A percentile compares a stretch with the other conserved stretches of the same genome.
These are phyloP conservation scores for Avicennia marina DNA, from an alignment of 257 asterid species.

Conservation along the genomic window DNA sequence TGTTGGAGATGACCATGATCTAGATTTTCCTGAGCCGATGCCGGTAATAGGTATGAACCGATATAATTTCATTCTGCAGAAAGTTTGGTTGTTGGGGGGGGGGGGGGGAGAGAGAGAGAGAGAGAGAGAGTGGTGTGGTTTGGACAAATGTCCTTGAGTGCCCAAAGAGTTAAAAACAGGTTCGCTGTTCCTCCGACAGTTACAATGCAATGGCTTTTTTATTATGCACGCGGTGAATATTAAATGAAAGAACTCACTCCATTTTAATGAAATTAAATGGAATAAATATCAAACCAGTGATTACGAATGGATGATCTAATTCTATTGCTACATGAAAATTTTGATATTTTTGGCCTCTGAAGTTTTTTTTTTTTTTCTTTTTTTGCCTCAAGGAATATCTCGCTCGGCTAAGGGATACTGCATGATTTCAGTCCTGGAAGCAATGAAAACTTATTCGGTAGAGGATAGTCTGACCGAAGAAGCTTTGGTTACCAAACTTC, in stretches of 20 bases:
- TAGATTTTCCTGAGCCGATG: slow-evolving; percentile 98
- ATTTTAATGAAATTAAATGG: no score
- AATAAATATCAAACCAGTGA: no score
- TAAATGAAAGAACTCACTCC: no score
- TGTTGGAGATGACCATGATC: slow-evolving; percentile 83
- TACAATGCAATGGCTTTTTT: no score
- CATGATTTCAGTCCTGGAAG: slow-evolving; percentile 72
- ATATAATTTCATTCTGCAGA: not conserved
- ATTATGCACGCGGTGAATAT: no score
- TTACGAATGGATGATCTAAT: no score
- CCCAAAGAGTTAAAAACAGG: no score
- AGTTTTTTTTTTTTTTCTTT: not conserved
- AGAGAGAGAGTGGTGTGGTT: no score
- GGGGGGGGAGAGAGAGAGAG: no score
- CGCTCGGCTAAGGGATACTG: slow-evolving; percentile 93
- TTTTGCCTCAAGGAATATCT: slow-evolving; percentile 67
- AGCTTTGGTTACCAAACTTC: slow-evolving; percentile 88
- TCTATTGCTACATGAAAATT: no score
- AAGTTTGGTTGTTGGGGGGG: not conserved
- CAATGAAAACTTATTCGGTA: slow-evolving; percentile 87
- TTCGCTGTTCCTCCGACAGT: no score
- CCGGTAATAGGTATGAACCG: slow-evolving; percentile 73
- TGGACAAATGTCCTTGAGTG: no score
- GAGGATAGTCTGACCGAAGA: slow-evolving; percentile 97
- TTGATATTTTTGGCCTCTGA: slow-evolving; percentile 6